Evolutionary conservation across 352 stramenopile species (phyloP).

Genomic region (Peronospora belbahrii): DNA sequence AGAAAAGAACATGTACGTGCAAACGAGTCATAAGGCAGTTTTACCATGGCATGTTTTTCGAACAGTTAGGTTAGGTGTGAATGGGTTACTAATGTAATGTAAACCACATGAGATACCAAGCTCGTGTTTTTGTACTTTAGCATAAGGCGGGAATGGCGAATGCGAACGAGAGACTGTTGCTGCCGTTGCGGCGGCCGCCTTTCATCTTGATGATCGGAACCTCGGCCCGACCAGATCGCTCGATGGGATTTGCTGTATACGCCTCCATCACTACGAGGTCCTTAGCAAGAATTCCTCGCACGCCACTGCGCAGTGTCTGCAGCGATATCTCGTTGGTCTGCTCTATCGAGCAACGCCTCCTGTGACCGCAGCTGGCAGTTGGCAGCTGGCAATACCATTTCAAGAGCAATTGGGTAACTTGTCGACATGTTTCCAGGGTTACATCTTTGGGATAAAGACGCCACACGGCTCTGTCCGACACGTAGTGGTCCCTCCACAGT

Average conservation of each 20-base stretch:
- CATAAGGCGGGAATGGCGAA: constrained; percentile 12
- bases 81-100: too few species aligned
- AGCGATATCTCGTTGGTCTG: not conserved
- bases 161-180: constrained; percentile 9
- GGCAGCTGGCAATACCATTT: constrained; percentile 4
- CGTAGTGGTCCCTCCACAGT: constrained; percentile 14
- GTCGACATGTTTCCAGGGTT: too few species aligned
- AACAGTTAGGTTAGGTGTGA: too few species aligned
- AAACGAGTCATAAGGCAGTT: too few species aligned
- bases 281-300: not conserved
- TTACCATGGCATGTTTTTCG: too few species aligned
- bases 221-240: constrained; percentile 9
- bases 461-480: constrained; percentile 8
- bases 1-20: too few species aligned
- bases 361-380: not conserved
- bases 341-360: constrained; percentile 3
- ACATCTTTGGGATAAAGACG: constrained; percentile 4
- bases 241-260: constrained; percentile 9
- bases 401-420: not conserved
- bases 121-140: constrained; percentile 10
- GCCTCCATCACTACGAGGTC: not conserved
- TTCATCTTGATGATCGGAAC: constrained; percentile 24
- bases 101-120: constrained; percentile 6
- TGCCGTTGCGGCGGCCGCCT: not conserved
- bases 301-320: constrained; percentile 6